Evolutionary conservation across 495 filamentous ascomycete genomes (phyloP), one percentile per base, ranked within the genome.

Genomic region (Aspergillus saccharolyticus): DNA sequence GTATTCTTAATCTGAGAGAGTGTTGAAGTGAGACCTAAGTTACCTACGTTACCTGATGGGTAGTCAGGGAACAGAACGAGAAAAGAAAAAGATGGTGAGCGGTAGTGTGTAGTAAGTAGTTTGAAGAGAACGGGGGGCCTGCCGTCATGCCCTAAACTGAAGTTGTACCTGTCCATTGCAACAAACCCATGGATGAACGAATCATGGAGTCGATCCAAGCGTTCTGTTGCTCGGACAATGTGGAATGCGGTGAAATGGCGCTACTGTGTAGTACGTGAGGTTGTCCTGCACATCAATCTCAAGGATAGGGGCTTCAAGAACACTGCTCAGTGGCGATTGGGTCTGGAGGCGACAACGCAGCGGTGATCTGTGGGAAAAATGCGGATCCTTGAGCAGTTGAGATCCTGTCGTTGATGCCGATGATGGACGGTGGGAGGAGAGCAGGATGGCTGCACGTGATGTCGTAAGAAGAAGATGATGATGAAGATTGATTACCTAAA

Each of bases 321-420:
- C 2, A 43, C 19, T 44, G 48, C 57, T 44, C 25, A 44, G 52
- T 53, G 55, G 44, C 60, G 60, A 66, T 66, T 66, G 63, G 63
- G 54, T 60, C 57, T 60, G 52, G 53, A 52, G 28, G 52, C 55
- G 60, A 66, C 63, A 66, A 63, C 63, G 53, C 58, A 66, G 60
- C 63, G 59, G 56, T 21, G 58, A 65, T 61, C 62, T 61, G 56
- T 64, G 16, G 44, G 33, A 39, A 15, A 24, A n/a, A 21, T 61
- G 63, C 63, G 63, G 63, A 65, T 59, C 63, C 53, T 52, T 15
- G 28, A 59, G 63, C 63, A 28, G 48, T 52, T 15, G 28, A 59
- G 63, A 65, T 65, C 59, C 56, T 45, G 12, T 8, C 33, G 12
- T 39, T 58, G 44, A 54, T 56, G 44, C 21, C 33, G 44, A 52